Conservation (phyloP, 192 early-diverging fungal species). For the Diversispora epigaea region DNA sequence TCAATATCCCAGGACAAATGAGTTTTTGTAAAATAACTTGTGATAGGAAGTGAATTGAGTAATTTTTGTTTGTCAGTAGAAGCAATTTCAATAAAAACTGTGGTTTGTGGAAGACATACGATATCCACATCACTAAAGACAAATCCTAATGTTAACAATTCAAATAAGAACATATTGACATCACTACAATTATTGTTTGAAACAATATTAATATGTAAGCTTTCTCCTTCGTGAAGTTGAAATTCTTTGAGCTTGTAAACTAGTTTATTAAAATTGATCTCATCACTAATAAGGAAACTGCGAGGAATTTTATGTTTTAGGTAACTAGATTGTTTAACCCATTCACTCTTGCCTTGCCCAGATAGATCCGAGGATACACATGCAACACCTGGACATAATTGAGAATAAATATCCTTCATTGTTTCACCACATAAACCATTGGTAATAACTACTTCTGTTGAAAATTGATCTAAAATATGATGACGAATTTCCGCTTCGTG, state of each 20-base stretch:
- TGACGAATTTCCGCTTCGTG: not conserved
- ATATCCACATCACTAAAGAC: slow-evolving; percentile 12
- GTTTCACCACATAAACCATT: not conserved
- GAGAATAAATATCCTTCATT: slow-evolving; percentile 10
- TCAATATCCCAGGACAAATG: slow-evolving; percentile 24
- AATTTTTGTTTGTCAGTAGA: slow-evolving; percentile 26
- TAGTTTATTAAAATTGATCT: slow-evolving; percentile 10
- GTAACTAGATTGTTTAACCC: slow-evolving; percentile 13
- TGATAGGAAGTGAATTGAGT: slow-evolving; percentile 16
- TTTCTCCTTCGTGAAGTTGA: slow-evolving; percentile 2
- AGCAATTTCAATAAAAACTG: slow-evolving; percentile 27
- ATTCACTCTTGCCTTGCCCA: slow-evolving; percentile 32
- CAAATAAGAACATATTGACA: slow-evolving; percentile 29
- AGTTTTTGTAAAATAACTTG: not conserved
- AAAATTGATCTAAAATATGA: too few relatives aligned
- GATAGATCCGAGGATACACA: slow-evolving; percentile 28
- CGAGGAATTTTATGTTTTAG: not conserved
- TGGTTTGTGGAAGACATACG: not conserved
- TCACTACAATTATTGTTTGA: slow-evolving; percentile 11
- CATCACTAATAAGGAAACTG: slow-evolving; percentile 29
- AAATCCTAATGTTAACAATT: slow-evolving; percentile 26
- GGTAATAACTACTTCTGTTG: not conserved
- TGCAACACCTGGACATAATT: slow-evolving; percentile 23
- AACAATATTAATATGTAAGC: slow-evolving; percentile 31
- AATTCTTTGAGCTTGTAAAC: not conserved